A percentile compares a stretch with the other conserved stretches of the same genome.
phyloP scores from a whole-genome alignment of 768 basidiomycete genomes.

The Boletus vinaceobasis region DNA sequence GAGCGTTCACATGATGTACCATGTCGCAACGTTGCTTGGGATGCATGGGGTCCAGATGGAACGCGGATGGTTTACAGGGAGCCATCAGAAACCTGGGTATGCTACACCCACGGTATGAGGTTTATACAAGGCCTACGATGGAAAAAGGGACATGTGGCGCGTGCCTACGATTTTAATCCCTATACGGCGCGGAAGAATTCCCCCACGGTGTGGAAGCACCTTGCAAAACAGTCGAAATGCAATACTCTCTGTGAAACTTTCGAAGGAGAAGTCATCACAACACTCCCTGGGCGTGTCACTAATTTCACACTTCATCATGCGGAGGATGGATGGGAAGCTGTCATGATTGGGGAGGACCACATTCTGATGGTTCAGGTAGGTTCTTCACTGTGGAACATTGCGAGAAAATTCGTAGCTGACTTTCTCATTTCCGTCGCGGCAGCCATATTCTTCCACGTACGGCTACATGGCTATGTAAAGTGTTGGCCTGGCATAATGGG shows the following conservation, averaged over 20 bases:
- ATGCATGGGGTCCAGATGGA: conserved; percentile 30
- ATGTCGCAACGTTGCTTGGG: conserved; percentile 23
- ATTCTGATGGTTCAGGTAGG: conserved; percentile 34
- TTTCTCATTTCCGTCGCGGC: background rate
- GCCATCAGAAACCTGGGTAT: conserved; percentile 34
- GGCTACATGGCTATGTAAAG: conserved; percentile 30
- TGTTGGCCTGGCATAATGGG: background rate
- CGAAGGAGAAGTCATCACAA: conserved; percentile 21
- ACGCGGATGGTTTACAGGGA: conserved; percentile 29
- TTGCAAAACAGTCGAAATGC: conserved; percentile 10
- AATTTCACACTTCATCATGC: conserved; percentile 10
- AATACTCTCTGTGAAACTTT: conserved; percentile 17
- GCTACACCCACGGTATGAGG: conserved; percentile 35
- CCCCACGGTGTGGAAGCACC: conserved; percentile 15
- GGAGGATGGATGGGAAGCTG: conserved; percentile 26
- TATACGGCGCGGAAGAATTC: conserved; percentile 17
- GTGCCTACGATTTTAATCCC: conserved; percentile 34
- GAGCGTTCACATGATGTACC: conserved; percentile 5
- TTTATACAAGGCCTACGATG: conserved; percentile 28
- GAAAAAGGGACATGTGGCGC: conserved; percentile 16
- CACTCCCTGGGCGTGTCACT: conserved; percentile 28
- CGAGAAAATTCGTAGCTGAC: background rate
- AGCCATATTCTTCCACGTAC: conserved; percentile 16
- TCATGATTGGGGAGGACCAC: conserved; percentile 37
- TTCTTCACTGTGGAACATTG: background rate